Conservation (phyloP, 257 asterid species). For the Jacaranda copaia region DNA sequence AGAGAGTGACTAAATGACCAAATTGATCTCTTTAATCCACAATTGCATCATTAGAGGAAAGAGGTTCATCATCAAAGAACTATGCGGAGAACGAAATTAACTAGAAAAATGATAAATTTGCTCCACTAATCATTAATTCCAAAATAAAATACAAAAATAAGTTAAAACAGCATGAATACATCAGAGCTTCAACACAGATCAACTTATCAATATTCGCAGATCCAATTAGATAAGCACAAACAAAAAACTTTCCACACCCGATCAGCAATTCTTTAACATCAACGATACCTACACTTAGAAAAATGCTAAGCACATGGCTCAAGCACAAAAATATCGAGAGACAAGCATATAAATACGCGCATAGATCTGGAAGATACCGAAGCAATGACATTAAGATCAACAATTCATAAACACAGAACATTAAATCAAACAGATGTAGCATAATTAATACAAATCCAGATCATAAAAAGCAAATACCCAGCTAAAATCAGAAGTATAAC, state of each 20-base stretch:
- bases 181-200: conserved; percentile 26
- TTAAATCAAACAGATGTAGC: conserved; percentile 25
- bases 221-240: conserved; percentile 25
- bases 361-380: background rate
- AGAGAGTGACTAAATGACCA: background rate
- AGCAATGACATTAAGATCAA: background rate
- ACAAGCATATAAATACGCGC: background rate
- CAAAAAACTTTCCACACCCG: conserved; percentile 6
- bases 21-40: background rate
- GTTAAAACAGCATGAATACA: conserved; percentile 4
- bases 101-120: background rate
- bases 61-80: conserved; percentile 15
- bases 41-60: conserved; percentile 11
- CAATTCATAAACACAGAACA: background rate
- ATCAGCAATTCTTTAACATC: conserved; percentile 23
- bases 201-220: conserved; percentile 26
- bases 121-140: conserved; percentile 25
- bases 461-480: conserved; percentile 25
- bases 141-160: conserved; percentile 1
- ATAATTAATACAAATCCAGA: conserved; percentile 30
- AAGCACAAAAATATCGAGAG: conserved; percentile 15
- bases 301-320: conserved; percentile 5
- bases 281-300: background rate
- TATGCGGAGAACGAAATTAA: background rate
- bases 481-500: conserved; percentile 11